Base-by-base conservation (phyloP, 345 rosid species). In the Populus deltoides region DNA sequence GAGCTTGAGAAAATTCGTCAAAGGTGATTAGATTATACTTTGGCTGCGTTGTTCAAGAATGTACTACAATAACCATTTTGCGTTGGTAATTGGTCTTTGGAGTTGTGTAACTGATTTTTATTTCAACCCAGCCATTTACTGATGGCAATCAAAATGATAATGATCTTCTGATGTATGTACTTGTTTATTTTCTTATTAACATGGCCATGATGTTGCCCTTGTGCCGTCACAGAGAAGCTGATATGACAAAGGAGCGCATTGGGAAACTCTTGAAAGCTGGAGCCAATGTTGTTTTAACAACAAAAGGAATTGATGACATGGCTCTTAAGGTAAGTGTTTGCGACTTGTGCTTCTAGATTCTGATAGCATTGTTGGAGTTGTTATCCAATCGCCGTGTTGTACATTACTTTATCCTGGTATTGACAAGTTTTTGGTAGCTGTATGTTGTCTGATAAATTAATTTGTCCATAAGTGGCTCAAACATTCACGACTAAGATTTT, bases 301-400 rank as follows among this genome's bases (percentile, higher is more conserved):
- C 98, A 8, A 97, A 97, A 83, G 98, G 97, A 75, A 97, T 97
- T 78, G 99, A 94, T 85, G 99, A 94, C 89, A 97, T 97, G 99
- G 97, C 99, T 76, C 92, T 97, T 68, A 97, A 94, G 92, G 98
- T 83, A 81, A 75, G 82, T 75, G 53, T 51, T 24, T 65, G 15
- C 20, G 77, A 20, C 36, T 43, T 5, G 1, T 63, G 71, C 67
- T 66, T 68, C 62, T 29, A 33, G 18, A 15, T 71, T 10, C 61
- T 75, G 69, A 1, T 27, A 22, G 66, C 22, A 13, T 25, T 79
- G 33, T 33, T 16, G 0, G 29, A 25, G 47, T 49, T 22, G 13
- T 36, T 55, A 8, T 55, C 12, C 10, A 55, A 22, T 55, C 11
- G 8, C 11, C 1, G 10, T 20, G 24, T 22, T 55, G 1, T 20